phyloP scores from a whole-genome alignment of 129 eudicot genomes.

The Flaveria linearis region DNA sequence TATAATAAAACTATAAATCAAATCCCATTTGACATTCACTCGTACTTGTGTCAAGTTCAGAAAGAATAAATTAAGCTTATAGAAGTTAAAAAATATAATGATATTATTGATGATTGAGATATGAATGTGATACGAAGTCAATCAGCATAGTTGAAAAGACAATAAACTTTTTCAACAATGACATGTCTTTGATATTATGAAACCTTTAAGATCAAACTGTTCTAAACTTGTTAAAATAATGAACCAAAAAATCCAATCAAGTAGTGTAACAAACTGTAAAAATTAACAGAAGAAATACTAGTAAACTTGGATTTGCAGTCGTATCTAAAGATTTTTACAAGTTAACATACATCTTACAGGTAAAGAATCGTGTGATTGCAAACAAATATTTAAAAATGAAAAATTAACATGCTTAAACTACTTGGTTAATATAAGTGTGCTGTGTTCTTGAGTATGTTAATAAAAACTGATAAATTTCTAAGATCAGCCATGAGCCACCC shows the following conservation, averaged over 20 bases:
- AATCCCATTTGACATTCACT: neutral
- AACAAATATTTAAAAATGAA: no score
- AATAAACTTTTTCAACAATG: neutral
- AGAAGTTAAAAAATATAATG: neutral
- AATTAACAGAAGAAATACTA: no score
- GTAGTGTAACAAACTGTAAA: no score
- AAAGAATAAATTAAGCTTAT: neutral
- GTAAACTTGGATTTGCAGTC: no score
- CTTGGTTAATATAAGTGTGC: no score
- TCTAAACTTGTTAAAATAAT: neutral
- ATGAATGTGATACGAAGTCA: neutral
- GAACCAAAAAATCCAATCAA: neutral
- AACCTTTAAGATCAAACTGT: neutral
- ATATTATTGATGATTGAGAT: neutral
- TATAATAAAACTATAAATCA: no score
- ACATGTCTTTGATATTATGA: neutral
- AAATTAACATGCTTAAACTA: no score
- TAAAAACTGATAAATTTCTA: no score
- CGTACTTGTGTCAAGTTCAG: neutral
- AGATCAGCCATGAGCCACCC: no score
- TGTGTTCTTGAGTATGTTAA: no score
- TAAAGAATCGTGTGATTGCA: no score
- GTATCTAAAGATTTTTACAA: no score
- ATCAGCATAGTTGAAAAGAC: neutral
- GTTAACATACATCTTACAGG: neutral